Evolutionary conservation across 306 rosid genomes (phyloP).

Genomic region (Lathyrus tuberosus): DNA sequence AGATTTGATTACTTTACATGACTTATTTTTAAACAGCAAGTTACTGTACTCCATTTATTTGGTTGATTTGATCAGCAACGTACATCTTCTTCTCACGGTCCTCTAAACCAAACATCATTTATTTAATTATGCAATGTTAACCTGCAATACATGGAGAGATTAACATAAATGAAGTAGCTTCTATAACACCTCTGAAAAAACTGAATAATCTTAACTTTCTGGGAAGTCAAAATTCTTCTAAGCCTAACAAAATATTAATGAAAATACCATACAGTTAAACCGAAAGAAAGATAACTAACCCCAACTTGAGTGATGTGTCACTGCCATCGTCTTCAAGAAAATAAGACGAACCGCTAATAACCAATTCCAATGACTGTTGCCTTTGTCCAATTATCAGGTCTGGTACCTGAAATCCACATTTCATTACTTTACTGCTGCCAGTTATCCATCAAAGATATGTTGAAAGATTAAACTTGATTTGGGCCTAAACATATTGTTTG

Average conservation of each 20-base stretch:
- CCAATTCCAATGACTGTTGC: conserved; percentile 41
- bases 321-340: conserved; percentile 33
- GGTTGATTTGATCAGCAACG: conserved; percentile 5
- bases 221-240: too few relatives aligned
- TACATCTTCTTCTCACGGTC: too few relatives aligned
- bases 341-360: conserved; percentile 36
- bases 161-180: not conserved
- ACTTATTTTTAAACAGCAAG: not conserved
- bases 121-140: not conserved
- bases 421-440: not conserved
- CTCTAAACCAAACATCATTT: too few relatives aligned
- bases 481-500: too few relatives aligned
- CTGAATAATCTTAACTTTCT: too few relatives aligned
- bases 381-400: conserved; percentile 28
- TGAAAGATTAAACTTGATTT: too few relatives aligned
- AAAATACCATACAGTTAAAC: too few relatives aligned
- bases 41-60: not conserved
- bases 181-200: too few relatives aligned
- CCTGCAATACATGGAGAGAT: not conserved
- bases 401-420: conserved; percentile 24
- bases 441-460: not conserved
- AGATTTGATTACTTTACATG: not conserved
- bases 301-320: conserved; percentile 45
- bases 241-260: too few relatives aligned
- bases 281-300: conserved; percentile 35